Evolutionary conservation across 2,329 filamentous ascomycete species (phyloP).

Genomic region (Trichophyton benhamiae): DNA sequence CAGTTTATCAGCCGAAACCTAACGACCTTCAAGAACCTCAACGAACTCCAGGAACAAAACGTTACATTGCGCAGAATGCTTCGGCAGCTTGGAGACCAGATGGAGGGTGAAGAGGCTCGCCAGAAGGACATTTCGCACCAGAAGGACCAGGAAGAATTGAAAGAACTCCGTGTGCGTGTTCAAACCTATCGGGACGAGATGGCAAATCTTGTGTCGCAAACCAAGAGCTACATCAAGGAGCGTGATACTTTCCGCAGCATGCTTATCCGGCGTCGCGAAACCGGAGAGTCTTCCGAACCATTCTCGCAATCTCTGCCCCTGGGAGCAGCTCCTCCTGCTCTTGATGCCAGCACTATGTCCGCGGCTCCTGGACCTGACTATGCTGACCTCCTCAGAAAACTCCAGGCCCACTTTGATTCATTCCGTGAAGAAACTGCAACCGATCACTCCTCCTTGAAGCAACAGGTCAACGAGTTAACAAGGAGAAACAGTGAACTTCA

Average conservation of each 20-base stretch:
- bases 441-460: conserved; percentile 68
- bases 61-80: conserved; percentile 70
- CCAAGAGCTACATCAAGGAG: conserved; percentile 89
- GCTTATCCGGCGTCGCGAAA: conserved; percentile 63
- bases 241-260: conserved; percentile 96
- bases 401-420: conserved; percentile 79
- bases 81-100: conserved; percentile 70
- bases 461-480: conserved; percentile 71
- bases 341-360: conserved; percentile 34
- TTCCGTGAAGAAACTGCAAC: conserved; percentile 75
- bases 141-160: conserved; percentile 55
- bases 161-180: conserved; percentile 58
- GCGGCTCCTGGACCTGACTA: conserved; percentile 55
- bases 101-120: conserved; percentile 81
- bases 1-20: conserved; percentile 79
- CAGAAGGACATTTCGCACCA: conserved; percentile 43
- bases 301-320: conserved; percentile 61
- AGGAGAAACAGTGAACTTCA: conserved; percentile 72
- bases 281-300: conserved; percentile 47
- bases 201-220: conserved; percentile 64
- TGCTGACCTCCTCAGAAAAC: conserved; percentile 66
- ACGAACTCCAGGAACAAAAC: conserved; percentile 79
- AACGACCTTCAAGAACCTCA: conserved; percentile 77
- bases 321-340: conserved; percentile 35
- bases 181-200: conserved; percentile 75